Conservation (phyloP, 148 eudicot genomes). For the Camellia japonica region DNA sequence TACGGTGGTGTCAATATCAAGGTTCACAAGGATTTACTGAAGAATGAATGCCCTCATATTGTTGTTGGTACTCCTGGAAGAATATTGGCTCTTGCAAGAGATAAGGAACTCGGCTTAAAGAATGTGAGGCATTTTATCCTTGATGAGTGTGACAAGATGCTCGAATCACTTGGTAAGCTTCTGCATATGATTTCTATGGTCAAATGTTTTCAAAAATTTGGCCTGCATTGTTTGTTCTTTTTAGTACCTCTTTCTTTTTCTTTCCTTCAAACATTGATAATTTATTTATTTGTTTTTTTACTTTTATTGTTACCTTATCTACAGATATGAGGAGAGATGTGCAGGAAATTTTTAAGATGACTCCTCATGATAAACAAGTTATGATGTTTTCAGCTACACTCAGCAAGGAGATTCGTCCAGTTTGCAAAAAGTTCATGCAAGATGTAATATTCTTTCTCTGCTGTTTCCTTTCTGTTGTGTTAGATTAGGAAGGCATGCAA, state of each 20-base stretch:
- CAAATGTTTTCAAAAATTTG: not conserved
- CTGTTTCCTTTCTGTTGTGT: not conserved
- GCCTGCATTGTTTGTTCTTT: not conserved
- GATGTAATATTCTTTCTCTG: slow-evolving; percentile 26
- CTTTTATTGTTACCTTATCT: not conserved
- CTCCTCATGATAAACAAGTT: slow-evolving; percentile 48
- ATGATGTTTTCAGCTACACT: slow-evolving; percentile 54
- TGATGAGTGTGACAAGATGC: slow-evolving; percentile 66
- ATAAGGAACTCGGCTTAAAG: slow-evolving; percentile 48
- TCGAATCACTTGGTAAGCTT: slow-evolving; percentile 54
- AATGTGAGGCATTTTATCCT: slow-evolving; percentile 67
- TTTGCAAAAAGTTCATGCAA: slow-evolving; percentile 54
- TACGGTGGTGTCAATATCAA: slow-evolving; percentile 64
- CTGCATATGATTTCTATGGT: not conserved
- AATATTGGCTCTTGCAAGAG: slow-evolving; percentile 50
- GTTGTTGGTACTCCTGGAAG: slow-evolving; percentile 67
- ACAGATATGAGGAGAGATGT: slow-evolving; percentile 47
- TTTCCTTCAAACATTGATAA: not conserved
- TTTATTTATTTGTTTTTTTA: too few relatives aligned
- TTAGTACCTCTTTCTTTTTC: not conserved
- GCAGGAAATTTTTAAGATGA: slow-evolving; percentile 44
- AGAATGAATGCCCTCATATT: slow-evolving; percentile 64
- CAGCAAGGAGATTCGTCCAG: slow-evolving; percentile 48
- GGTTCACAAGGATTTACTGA: slow-evolving; percentile 51
- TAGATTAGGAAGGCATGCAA: not conserved